Evolutionary conservation across 768 basidiomycete genomes (phyloP), one percentile per base, ranked within the genome.

Genomic region (Macrolepiota fuliginosa): DNA sequence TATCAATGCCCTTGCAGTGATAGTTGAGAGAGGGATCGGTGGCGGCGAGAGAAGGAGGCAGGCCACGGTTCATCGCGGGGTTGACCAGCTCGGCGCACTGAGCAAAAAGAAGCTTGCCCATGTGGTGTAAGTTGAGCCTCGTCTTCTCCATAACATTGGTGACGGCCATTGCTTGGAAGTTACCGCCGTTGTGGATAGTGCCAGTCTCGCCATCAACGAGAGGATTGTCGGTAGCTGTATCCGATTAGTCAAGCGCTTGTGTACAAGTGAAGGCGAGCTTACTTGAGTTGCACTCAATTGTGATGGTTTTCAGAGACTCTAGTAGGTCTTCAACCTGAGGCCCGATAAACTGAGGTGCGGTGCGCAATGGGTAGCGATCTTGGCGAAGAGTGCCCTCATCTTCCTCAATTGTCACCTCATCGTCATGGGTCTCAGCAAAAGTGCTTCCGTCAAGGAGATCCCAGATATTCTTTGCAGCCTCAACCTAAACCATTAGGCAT

Each of bases 91-190:
- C 90, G 1, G 89, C 80, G 62, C 80, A 76, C 64, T 91, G 89
- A 0, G 83, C 78, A 66, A 90, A 91, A 62, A 87, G 74, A 54
- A 91, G 75, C 67, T 88, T 87, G 56, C 89, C 89, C 51, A 91
- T 74, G 65, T 89, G 88, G 51, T 87, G 80, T n/a, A 91, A 75
- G 22, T 80, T 79, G 25, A 90, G 79, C 32, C 92, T 89, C 17
- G 90, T 90, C 72, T 92, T 92, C 71, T 94, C 92, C 90, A 94
- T 93, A 12, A 87, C 85, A 58, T 91, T 92, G 7, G 91, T 91
- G 42, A 94, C 86, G 2, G 91, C 79, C 82, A 92, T 89, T 0
- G 91, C 91, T 70, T 94, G 92, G 84, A 95, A 95, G 71, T 94
- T 94, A 15, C 93, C 93, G 32, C 91, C 93, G 59, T 93, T 83